Evolutionary conservation across 2,329 filamentous ascomycete species (phyloP).

Genomic region (Talaromyces rugulosus): DNA sequence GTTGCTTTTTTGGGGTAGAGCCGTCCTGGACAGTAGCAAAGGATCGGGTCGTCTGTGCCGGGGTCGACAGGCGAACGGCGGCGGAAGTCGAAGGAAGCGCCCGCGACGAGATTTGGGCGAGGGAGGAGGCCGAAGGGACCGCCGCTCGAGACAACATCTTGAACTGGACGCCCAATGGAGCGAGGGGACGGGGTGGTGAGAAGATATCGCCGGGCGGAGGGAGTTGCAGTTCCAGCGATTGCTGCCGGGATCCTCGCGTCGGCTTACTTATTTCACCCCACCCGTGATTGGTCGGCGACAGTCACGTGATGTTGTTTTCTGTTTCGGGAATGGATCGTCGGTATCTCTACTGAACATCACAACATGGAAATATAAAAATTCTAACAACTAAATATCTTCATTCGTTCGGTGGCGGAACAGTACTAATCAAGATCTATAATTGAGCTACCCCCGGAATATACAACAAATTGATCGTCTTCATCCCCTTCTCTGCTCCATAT

Average conservation of each 20-base stretch:
- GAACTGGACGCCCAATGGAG: constrained; percentile 32
- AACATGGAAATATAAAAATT: neutral
- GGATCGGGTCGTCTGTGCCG: constrained; percentile 49
- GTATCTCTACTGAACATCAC: neutral
- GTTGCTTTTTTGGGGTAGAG: constrained; percentile 55
- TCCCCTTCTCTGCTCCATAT: neutral
- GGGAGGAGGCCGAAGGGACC: constrained; percentile 39
- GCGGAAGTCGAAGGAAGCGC: constrained; percentile 31
- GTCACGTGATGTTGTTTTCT: constrained; percentile 27
- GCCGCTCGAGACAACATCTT: constrained; percentile 45
- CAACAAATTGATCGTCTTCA: constrained; percentile 28
- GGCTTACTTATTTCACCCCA: constrained; percentile 26
- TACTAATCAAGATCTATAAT: neutral
- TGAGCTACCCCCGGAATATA: constrained; percentile 28
- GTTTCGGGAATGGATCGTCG: neutral
- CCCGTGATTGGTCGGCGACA: constrained; percentile 26
- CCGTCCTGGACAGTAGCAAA: constrained; percentile 79
- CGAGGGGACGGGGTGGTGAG: constrained; percentile 17
- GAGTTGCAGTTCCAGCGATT: constrained; percentile 4
- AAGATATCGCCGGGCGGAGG: constrained; percentile 5
- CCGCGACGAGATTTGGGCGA: constrained; percentile 38
- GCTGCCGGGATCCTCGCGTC: constrained; percentile 9
- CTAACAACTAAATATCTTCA: neutral
- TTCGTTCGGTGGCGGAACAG: neutral
- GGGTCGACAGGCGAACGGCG: constrained; percentile 25